Percentiles rank a stretch among this genome's conserved stretches.
Conservation (phyloP, 2,329 filamentous ascomycete species). For the Nannizzia gypsea region DNA sequence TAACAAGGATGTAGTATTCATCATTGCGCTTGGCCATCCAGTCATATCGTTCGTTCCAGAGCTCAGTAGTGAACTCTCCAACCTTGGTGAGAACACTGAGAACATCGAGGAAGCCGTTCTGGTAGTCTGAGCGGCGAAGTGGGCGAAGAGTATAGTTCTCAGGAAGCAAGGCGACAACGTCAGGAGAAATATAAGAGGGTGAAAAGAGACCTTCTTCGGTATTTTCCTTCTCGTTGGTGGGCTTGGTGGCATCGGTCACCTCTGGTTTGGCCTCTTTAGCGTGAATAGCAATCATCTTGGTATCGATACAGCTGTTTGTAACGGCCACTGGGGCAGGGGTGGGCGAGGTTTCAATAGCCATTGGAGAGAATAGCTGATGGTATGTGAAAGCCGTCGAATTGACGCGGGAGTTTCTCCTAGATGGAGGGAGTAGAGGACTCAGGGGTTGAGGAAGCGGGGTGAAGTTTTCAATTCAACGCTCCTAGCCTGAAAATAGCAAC, state of each 20-base stretch:
- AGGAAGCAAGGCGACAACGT: constrained; percentile 61
- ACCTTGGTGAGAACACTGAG: constrained; percentile 85
- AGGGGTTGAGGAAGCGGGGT: not conserved
- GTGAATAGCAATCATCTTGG: constrained; percentile 1
- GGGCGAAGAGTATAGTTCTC: constrained; percentile 73
- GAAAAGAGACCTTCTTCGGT: constrained; percentile 51
- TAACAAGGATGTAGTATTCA: constrained; percentile 76
- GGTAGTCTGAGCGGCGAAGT: constrained; percentile 65
- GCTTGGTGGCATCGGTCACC: not conserved
- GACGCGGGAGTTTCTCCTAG: not conserved
- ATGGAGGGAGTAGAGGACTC: not conserved
- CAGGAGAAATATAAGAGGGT: constrained; percentile 61
- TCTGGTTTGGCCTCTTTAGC: not conserved
- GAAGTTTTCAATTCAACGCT: not conserved
- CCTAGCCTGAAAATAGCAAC: not conserved
- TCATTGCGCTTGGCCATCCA: constrained; percentile 64
- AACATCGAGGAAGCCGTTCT: constrained; percentile 76
- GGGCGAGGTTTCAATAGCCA: not conserved
- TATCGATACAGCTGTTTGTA: constrained; percentile 1
- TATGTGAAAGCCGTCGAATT: not conserved
- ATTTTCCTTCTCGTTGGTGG: no score
- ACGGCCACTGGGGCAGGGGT: not conserved
- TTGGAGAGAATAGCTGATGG: not conserved
- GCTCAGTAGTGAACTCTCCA: constrained; percentile 64
- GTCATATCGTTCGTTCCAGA: constrained; percentile 69